Evolutionary conservation across 345 rosid genomes (phyloP), one percentile per base, ranked within the genome.

Genomic region (Brassica cretica): DNA sequence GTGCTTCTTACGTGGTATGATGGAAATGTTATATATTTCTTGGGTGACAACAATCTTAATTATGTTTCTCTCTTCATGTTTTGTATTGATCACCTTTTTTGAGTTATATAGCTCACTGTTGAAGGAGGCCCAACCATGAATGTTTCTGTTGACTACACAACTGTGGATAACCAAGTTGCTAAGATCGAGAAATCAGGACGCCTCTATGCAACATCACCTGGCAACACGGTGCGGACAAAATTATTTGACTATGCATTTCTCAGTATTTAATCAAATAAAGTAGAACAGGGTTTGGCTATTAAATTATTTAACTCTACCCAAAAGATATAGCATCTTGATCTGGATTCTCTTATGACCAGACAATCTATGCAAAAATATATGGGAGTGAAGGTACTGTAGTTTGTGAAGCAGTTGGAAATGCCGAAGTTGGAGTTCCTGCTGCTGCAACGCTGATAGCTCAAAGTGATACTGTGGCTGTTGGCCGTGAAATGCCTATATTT

Each of bases 121-220:
- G 85, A 84, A 79, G 98, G 98, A 77, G 98, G 98, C 72, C 98
- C 98, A 19, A 87, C 93, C 64, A 77, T 89, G 85, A 93, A 92
- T 72, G 90, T 80, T 74, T 82, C 80, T 73, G 82, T 85, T 71
- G 89, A 89, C 68, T 92, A 82, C 82, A 80, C 86, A 39, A 89
- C 88, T 78, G 61, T 75, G 49, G 87, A 94, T 82, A 85, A 88
- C 76, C 67, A 69, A 63, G 84, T 89, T 75, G 93, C 89, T 46
- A 83, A 79, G 64, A 84, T 92, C 25, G 88, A 94, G 64, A 80
- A 74, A 81, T 84, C 88, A 12, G 98, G 97, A 46, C 84, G 76
- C 49, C 78, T 92, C 24, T 84, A 83, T 79, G 97, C 92, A 64
- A 84, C 83, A 80, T 89, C 94, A 73, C 92, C 91, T 11, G 98